Percentiles rank a stretch among this genome's conserved stretches.
Evolutionary conservation across 2,329 filamentous ascomycete species (phyloP).

Genomic region (Escovopsis weberi): DNA sequence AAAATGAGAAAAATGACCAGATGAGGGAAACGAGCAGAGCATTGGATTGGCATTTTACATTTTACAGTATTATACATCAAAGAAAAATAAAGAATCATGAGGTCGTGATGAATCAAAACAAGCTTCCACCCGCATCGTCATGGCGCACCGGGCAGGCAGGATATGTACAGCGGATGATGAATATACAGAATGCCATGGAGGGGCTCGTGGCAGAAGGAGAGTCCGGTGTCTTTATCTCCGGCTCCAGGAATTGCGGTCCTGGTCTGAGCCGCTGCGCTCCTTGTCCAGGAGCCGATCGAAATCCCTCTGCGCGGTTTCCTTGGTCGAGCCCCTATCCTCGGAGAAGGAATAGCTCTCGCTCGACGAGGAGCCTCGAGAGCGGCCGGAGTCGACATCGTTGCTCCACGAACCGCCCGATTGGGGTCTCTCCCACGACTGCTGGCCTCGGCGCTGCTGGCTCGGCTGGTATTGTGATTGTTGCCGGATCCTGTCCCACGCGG

Average conservation of each 20-base stretch:
- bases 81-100: no score
- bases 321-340: slow-evolving; percentile 23
- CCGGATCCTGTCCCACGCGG: slow-evolving; percentile 31
- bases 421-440: slow-evolving; percentile 8
- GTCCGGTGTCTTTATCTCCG: slow-evolving; percentile 5
- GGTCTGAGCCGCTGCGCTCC: slow-evolving; percentile 22
- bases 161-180: no score
- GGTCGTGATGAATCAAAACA: no score
- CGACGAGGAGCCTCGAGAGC: slow-evolving; percentile 6
- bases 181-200: no score
- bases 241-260: slow-evolving; percentile 14
- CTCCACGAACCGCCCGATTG: slow-evolving; percentile 7
- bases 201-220: no score
- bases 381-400: slow-evolving; percentile 13
- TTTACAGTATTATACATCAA: no score
- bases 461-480: slow-evolving; percentile 20
- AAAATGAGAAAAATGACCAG: no score
- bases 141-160: no score
- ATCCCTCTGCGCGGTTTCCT: slow-evolving; percentile 33
- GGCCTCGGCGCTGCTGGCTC: slow-evolving; percentile 7
- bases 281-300: slow-evolving; percentile 35
- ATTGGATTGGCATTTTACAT: no score
- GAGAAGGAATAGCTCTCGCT: slow-evolving; percentile 21
- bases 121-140: no score
- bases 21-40: no score